Percentiles rank a stretch among this genome's conserved stretches.
These are phyloP conservation scores for Trypanosoma platydactyli DNA, from an alignment of 208 protist genomes.

Conservation along the genomic window DNA sequence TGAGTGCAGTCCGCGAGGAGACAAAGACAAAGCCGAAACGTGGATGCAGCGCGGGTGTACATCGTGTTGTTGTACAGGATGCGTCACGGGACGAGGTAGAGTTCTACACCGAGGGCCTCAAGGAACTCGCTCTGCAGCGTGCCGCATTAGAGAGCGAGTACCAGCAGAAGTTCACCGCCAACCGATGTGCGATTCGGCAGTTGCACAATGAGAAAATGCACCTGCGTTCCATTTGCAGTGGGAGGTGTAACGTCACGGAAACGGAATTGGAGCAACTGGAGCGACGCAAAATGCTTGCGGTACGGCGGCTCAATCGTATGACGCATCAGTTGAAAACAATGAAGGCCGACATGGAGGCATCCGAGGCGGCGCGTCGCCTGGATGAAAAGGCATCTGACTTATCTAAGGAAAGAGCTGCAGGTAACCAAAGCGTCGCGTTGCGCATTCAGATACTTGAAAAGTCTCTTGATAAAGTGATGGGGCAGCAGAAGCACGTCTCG, in stretches of 20 bases:
- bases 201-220: slow-evolving; percentile 65
- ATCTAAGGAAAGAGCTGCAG: slow-evolving; percentile 25
- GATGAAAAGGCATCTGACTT: neutral
- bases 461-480: slow-evolving; percentile 84
- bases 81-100: slow-evolving; percentile 8
- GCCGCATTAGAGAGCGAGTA: slow-evolving; percentile 38
- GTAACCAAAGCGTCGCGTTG: slow-evolving; percentile 54
- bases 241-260: slow-evolving; percentile 44
- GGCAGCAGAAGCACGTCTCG: slow-evolving; percentile 83
- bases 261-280: slow-evolving; percentile 54
- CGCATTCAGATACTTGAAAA: slow-evolving; percentile 92
- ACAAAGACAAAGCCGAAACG: slow-evolving; percentile 1
- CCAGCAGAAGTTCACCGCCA: slow-evolving; percentile 35
- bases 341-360: slow-evolving; percentile 1
- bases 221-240: slow-evolving; percentile 53
- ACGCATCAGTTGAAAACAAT: slow-evolving; percentile 40
- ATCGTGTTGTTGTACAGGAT: slow-evolving; percentile 17
- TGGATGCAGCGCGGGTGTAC: slow-evolving; percentile 4
- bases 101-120: slow-evolving; percentile 45
- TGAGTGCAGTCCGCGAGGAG: neutral
- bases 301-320: slow-evolving; percentile 49
- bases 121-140: slow-evolving; percentile 42
- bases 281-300: slow-evolving; percentile 44
- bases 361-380: slow-evolving; percentile 7
- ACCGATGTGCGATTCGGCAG: slow-evolving; percentile 47